Conservation (phyloP, 371 early-diverging fungal species). For the Dichotomocladium elegans region DNA sequence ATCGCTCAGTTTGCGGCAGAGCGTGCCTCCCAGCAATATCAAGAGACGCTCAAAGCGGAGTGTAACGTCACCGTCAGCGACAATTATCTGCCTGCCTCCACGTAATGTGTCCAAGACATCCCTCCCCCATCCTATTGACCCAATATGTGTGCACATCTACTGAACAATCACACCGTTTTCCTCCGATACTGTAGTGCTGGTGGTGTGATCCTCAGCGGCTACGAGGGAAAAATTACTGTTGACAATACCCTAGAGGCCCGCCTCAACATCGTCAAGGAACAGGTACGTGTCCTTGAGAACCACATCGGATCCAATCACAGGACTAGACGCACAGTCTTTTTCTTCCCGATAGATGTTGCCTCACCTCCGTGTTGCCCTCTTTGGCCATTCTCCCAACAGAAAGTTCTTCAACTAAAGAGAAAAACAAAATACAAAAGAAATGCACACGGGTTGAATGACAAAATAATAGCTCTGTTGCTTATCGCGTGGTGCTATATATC, state of each 20-base stretch:
- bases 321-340: not conserved
- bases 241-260: constrained; percentile 91
- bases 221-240: constrained; percentile 76
- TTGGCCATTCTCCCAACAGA: constrained; percentile 87
- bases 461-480: not conserved
- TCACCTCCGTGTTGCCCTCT: constrained; percentile 82
- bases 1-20: constrained; percentile 58
- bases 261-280: constrained; percentile 74
- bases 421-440: too few relatives aligned
- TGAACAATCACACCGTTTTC: not conserved
- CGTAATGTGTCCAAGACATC: constrained; percentile 21
- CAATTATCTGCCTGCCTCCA: constrained; percentile 46
- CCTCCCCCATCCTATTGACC: too few relatives aligned
- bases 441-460: not conserved
- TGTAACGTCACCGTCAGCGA: constrained; percentile 56
- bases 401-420: constrained; percentile 81
- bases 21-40: constrained; percentile 56
- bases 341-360: constrained; percentile 73
- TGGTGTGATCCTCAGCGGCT: constrained; percentile 81
- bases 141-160: too few relatives aligned
- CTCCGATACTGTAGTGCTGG: constrained; percentile 63
- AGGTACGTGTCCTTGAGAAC: constrained; percentile 34
- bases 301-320: not conserved
- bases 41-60: constrained; percentile 48
- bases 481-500: not conserved